Conservation (phyloP, 768 basidiomycete genomes). For the Phylloporus rhodoxanthus region DNA sequence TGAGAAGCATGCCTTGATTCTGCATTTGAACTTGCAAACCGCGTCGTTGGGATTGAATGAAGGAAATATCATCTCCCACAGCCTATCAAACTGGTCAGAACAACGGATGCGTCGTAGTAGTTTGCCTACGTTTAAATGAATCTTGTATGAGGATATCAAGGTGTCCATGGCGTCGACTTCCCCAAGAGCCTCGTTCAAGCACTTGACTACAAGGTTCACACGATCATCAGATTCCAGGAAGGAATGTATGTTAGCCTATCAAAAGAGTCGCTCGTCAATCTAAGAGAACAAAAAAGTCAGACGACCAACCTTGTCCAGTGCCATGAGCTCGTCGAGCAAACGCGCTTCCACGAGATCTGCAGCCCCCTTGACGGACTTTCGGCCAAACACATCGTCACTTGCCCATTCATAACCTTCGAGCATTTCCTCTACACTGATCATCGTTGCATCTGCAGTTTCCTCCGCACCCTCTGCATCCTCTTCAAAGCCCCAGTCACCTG, state of each 20-base stretch:
- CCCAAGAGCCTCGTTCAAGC: constrained; percentile 80
- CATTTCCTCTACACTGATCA: constrained; percentile 96
- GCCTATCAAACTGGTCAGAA: constrained; percentile 47
- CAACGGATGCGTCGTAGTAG: neutral
- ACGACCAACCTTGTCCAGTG: constrained; percentile 77
- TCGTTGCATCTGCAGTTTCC: constrained; percentile 72
- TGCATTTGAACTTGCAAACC: constrained; percentile 97
- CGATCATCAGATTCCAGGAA: constrained; percentile 96
- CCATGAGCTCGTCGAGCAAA: constrained; percentile 82
- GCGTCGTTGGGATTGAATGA: constrained; percentile 93
- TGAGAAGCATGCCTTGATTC: constrained; percentile 81
- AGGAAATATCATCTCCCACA: constrained; percentile 90
- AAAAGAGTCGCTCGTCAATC: neutral
- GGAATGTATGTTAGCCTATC: constrained; percentile 88
- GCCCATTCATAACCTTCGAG: constrained; percentile 98
- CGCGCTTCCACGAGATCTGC: constrained; percentile 91
- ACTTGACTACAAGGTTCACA: constrained; percentile 76
- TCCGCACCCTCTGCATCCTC: constrained; percentile 57
- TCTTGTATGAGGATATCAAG: constrained; percentile 88
- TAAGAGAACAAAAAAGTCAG: neutral
- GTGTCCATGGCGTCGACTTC: constrained; percentile 91
- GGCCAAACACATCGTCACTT: constrained; percentile 65
- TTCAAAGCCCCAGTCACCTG: constrained; percentile 37
- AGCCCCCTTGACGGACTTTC: constrained; percentile 60
- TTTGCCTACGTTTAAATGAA: constrained; percentile 81